Conservation (phyloP, 257 asterid genomes). For the Gentiana straminea region DNA sequence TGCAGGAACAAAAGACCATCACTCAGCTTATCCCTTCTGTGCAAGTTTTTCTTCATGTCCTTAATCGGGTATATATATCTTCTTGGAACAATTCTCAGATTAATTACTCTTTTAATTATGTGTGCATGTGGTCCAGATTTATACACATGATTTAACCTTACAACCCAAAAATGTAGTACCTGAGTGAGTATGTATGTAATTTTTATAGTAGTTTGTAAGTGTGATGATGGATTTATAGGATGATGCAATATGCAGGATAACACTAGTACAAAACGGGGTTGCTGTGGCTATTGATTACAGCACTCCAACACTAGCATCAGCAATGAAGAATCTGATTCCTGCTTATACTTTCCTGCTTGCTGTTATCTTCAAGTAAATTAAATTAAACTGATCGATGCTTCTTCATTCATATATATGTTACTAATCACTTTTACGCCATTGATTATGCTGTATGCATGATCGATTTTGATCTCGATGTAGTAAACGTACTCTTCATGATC, state of each 20-base stretch:
- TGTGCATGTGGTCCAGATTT: too few relatives aligned
- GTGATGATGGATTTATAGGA: neutral
- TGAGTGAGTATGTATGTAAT: neutral
- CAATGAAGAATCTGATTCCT: slow-evolving; percentile 30
- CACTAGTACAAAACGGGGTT: slow-evolving; percentile 12
- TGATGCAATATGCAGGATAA: slow-evolving; percentile 14
- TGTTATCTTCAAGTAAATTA: slow-evolving; percentile 24
- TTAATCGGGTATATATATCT: slow-evolving; percentile 18
- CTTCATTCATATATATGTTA: too few relatives aligned
- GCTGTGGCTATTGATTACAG: slow-evolving; percentile 22
- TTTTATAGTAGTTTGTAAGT: neutral
- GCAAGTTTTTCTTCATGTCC: slow-evolving; percentile 22
- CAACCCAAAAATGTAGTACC: too few relatives aligned
- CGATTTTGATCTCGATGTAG: too few relatives aligned
- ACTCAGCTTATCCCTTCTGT: slow-evolving; percentile 4
- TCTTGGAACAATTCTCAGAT: too few relatives aligned
- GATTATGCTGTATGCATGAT: too few relatives aligned
- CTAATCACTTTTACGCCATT: too few relatives aligned
- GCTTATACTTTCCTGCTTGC: slow-evolving; percentile 40
- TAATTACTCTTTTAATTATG: too few relatives aligned
- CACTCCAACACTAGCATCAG: slow-evolving; percentile 35
- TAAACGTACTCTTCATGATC: too few relatives aligned
- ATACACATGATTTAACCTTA: too few relatives aligned
- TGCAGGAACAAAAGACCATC: slow-evolving; percentile 26
- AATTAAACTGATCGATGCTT: too few relatives aligned